Percentiles rank a stretch among this genome's conserved stretches.
These are phyloP conservation scores for Myriosclerotinia duriaeana DNA, from an alignment of 2,329 filamentous ascomycete genomes.

Conservation along the genomic window DNA sequence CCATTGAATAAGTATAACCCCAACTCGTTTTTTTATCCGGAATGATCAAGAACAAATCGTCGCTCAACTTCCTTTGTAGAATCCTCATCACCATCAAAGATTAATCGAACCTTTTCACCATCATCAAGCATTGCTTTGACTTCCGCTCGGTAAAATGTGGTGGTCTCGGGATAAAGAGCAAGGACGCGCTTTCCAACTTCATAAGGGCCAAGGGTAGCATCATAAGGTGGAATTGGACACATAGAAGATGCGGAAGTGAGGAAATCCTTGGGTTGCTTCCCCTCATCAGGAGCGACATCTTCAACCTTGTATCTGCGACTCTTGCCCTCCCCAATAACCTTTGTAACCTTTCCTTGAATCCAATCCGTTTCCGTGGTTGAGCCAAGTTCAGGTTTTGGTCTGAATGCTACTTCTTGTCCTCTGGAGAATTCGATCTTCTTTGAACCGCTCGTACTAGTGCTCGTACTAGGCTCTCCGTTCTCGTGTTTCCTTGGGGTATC, in stretches of 20 bases:
- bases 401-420: constrained; percentile 66
- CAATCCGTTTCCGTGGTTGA: constrained; percentile 56
- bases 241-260: constrained; percentile 71
- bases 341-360: constrained; percentile 76
- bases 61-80: constrained; percentile 71
- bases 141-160: constrained; percentile 81
- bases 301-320: constrained; percentile 76
- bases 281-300: constrained; percentile 74
- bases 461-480: constrained; percentile 32
- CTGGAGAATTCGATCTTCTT: constrained; percentile 58
- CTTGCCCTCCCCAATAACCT: constrained; percentile 73
- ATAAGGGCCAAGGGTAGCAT: constrained; percentile 60
- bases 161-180: constrained; percentile 78
- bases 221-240: constrained; percentile 69
- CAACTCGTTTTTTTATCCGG: constrained; percentile 28
- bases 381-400: constrained; percentile 52
- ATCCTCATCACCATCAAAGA: constrained; percentile 81
- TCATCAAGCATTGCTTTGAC: constrained; percentile 65
- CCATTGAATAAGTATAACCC: neutral
- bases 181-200: constrained; percentile 68
- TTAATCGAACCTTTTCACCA: constrained; percentile 58
- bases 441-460: constrained; percentile 28
- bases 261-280: constrained; percentile 62
- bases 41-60: constrained; percentile 73
- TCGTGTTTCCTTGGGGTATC: constrained; percentile 31